These are phyloP conservation scores for Boletus patriciae DNA, from an alignment of 768 basidiomycete species.

Conservation along the genomic window DNA sequence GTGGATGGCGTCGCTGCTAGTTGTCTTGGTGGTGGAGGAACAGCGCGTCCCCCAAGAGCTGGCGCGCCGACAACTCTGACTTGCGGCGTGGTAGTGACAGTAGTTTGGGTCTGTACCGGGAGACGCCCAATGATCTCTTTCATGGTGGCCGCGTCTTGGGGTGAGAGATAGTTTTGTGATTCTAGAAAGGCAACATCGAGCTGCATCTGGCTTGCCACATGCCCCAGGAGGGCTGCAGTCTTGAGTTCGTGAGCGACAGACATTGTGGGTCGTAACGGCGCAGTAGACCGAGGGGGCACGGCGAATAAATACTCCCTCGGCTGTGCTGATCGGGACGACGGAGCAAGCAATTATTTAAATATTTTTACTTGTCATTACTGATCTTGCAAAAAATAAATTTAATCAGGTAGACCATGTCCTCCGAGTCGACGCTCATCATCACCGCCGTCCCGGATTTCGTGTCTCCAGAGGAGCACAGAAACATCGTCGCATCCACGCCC, in stretches of 20 bases:
- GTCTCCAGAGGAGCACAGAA: conserved; percentile 65
- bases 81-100: conserved; percentile 13
- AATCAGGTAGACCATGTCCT: conserved; percentile 2
- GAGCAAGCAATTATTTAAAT: not conserved
- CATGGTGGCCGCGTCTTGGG: conserved; percentile 43
- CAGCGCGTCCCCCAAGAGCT: conserved; percentile 3
- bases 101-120: conserved; percentile 24
- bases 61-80: conserved; percentile 8
- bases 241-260: conserved; percentile 26
- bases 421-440: conserved; percentile 35
- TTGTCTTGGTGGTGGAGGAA: conserved; percentile 20
- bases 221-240: conserved; percentile 52
- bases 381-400: not conserved
- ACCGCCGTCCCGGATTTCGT: conserved; percentile 44
- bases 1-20: conserved; percentile 4
- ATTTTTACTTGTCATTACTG: not conserved
- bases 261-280: conserved; percentile 13
- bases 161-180: conserved; percentile 52
- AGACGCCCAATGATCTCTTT: conserved; percentile 50
- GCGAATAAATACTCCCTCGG: conserved; percentile 12
- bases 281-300: no score
- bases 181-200: conserved; percentile 58
- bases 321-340: conserved; percentile 8
- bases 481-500: conserved; percentile 76
- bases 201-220: conserved; percentile 57